Evolutionary conservation across 2,329 filamentous ascomycete genomes (phyloP), one percentile per base, ranked within the genome.

Genomic region (Apiospora kogelbergensis): DNA sequence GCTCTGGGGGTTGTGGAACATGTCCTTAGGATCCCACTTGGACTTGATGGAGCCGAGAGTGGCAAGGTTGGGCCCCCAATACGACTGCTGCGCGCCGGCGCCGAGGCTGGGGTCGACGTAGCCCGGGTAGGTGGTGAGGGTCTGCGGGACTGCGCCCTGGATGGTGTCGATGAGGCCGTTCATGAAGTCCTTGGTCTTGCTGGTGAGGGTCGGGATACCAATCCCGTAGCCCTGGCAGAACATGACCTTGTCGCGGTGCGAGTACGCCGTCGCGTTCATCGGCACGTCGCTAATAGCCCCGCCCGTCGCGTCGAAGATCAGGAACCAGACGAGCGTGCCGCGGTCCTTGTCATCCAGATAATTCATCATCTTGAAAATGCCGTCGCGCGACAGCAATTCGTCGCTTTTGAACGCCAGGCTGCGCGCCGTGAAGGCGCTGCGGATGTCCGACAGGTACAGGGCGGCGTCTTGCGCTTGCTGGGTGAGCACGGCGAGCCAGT

Each of bases 171-270:
- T 84, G 63, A 91, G 80, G 6, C 84, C 84, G 20, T 81, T 78
- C 46, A 90, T 75, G 67, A 90, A 90, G 0, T 78, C 73, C 68
- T 80, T 83, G 1, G 85, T 87, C 15, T 78, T 80, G n/a, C 80
- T 71, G 1, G 80, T 81, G 17, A 90, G 74, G 1, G 78, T 78
- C 0, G 82, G 79, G 0, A 88, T 73, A 22, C 85, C 86, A 60
- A 91, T 74, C 10, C 83, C 87, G 74, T 91, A 91, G 0, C 85
- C 86, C 74, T 91, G 88, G 74, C 89, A 85, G 80, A 89, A 90
- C 78, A 91, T 85, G 48, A 90, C 73, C 71, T 88, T 88, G 80
- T 91, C 87, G 63, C 90, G 85, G 73, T 91, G 89, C 0, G 86
- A 84, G 74, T 90, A 91, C 9, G 89, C 85, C 0, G 89, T 90